These are phyloP conservation scores for Stagonosporopsis cucurbitacearum DNA, from an alignment of 2,329 filamentous ascomycete species.

Conservation along the genomic window DNA sequence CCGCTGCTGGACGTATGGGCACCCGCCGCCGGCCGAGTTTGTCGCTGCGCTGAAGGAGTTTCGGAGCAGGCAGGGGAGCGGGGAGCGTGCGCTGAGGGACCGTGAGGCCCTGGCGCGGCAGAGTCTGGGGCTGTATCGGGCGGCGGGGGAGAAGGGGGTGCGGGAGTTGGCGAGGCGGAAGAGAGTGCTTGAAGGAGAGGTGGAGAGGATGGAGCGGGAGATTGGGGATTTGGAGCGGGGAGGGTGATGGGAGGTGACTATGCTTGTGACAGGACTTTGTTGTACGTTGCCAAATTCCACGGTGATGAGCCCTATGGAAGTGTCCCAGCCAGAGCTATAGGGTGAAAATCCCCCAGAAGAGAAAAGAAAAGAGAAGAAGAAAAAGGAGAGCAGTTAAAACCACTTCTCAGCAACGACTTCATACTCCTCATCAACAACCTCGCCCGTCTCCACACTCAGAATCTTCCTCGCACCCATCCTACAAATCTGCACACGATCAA, in stretches of 20 bases:
- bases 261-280: too few species aligned
- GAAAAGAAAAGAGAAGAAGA: too few species aligned
- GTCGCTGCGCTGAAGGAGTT: constrained; percentile 43
- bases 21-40: constrained; percentile 39
- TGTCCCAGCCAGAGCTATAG: too few species aligned
- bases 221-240: constrained; percentile 36
- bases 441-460: constrained; percentile 51
- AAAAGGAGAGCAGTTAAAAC: not conserved
- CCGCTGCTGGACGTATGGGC: constrained; percentile 35
- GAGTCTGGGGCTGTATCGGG: constrained; percentile 47
- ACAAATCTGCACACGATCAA: constrained; percentile 80
- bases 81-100: constrained; percentile 38
- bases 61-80: constrained; percentile 37
- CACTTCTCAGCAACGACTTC: constrained; percentile 53
- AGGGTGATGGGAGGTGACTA: constrained; percentile 7
- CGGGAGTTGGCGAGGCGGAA: constrained; percentile 51
- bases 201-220: constrained; percentile 41
- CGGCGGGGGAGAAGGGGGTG: constrained; percentile 45
- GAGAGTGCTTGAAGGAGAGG: constrained; percentile 45
- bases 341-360: too few species aligned
- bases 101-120: constrained; percentile 42
- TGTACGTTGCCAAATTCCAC: too few species aligned
- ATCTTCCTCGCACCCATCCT: constrained; percentile 83
- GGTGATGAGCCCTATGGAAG: too few species aligned
- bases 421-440: constrained; percentile 60